Evolutionary conservation across 2,329 filamentous ascomycete genomes (phyloP).

Genomic region (Sarocladium kiliense): DNA sequence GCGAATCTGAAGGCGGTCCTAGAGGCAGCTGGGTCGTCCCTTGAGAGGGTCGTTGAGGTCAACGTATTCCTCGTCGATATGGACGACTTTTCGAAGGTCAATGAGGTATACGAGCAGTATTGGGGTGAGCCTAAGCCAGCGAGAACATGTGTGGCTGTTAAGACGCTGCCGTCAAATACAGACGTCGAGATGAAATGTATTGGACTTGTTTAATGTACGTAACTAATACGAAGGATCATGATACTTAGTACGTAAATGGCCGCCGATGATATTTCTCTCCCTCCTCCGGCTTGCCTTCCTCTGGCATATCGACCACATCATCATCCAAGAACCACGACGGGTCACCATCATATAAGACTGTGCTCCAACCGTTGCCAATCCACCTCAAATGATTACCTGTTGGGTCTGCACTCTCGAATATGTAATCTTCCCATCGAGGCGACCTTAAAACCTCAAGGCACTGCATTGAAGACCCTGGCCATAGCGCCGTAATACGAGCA

Average conservation of each 20-base stretch:
- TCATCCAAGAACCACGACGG: background rate
- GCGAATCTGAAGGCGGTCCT: too few species aligned
- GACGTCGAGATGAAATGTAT: too few species aligned
- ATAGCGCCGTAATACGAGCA: slow-evolving; percentile 43
- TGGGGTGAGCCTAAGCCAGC: too few species aligned
- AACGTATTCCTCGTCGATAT: too few species aligned
- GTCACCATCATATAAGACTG: background rate
- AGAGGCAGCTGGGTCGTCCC: too few species aligned
- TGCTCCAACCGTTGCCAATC: background rate
- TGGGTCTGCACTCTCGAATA: background rate
- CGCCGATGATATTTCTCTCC: background rate
- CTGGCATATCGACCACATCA: background rate
- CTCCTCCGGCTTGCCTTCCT: background rate
- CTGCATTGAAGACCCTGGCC: slow-evolving; percentile 45
- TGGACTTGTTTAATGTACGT: too few species aligned
- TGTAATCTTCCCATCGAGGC: slow-evolving; percentile 41
- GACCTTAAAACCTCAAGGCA: slow-evolving; percentile 40
- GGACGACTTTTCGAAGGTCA: too few species aligned
- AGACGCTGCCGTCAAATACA: too few species aligned
- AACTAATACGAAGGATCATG: too few species aligned
- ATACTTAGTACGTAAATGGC: background rate
- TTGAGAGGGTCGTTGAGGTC: too few species aligned
- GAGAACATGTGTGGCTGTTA: too few species aligned
- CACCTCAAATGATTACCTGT: background rate
- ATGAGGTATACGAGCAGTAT: too few species aligned